Percentiles rank a stretch among this genome's conserved stretches.
phyloP scores from a whole-genome alignment of 352 stramenopile species.

The Chrysophaeum taylorii region DNA sequence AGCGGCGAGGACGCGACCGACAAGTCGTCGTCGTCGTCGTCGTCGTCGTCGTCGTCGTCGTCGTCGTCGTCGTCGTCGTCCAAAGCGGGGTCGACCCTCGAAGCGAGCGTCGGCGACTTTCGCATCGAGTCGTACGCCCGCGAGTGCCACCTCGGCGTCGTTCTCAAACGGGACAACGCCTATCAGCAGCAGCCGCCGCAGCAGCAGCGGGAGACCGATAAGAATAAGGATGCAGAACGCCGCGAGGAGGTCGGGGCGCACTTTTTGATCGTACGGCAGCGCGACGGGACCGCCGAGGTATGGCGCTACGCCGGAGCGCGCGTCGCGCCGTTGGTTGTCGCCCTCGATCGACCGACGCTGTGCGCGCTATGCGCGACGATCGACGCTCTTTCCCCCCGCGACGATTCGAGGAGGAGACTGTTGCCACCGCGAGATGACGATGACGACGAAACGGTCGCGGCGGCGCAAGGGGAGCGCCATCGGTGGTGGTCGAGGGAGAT shows the following conservation, averaged over 20 bases:
- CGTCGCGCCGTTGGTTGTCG: background rate
- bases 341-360: background rate
- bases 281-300: conserved; percentile 4
- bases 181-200: background rate
- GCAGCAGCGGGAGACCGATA: background rate
- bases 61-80: too few relatives aligned
- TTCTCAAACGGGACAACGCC: background rate
- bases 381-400: too few relatives aligned
- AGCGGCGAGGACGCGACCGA: too few relatives aligned
- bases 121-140: background rate
- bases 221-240: too few relatives aligned
- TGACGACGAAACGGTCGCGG: too few relatives aligned
- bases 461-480: too few relatives aligned
- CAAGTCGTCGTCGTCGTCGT: too few relatives aligned
- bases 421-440: too few relatives aligned
- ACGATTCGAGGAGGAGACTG: too few relatives aligned
- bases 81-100: background rate
- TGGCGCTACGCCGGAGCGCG: background rate
- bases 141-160: background rate
- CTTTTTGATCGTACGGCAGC: background rate
- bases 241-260: background rate
- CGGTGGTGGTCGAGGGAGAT: too few relatives aligned
- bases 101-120: background rate
- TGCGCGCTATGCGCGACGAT: background rate
- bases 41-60: too few relatives aligned